A percentile compares a stretch with the other conserved stretches of the same genome.
Conservation (phyloP, 176 grass and related monocot genomes). For the Saccharum spontaneum region DNA sequence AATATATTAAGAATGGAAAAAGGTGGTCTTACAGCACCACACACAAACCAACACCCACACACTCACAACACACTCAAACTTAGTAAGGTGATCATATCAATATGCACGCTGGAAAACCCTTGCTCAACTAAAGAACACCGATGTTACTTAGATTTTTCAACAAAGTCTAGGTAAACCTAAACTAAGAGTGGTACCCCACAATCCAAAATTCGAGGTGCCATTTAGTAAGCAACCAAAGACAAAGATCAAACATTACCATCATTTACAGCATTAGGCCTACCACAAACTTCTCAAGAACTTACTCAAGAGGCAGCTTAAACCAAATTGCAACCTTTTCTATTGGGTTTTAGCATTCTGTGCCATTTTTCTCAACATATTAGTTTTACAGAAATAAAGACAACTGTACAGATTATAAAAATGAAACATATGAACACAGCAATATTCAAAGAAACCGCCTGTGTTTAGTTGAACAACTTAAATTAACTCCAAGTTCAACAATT, state of each 20-base stretch:
- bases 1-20: no score
- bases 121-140: background rate
- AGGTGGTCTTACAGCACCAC: no score
- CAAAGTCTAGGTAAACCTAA: background rate
- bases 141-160: no score
- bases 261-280: background rate
- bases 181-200: background rate
- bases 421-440: background rate
- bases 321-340: background rate
- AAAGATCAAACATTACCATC: background rate
- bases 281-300: background rate
- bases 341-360: background rate
- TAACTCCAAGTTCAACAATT: background rate
- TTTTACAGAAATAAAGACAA: background rate
- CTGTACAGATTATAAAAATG: background rate
- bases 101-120: background rate
- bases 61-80: no score
- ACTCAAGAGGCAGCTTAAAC: background rate
- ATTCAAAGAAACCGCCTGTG: background rate
- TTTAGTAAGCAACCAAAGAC: background rate
- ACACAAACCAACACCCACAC: no score
- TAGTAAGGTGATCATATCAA: background rate
- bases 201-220: background rate
- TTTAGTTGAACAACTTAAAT: background rate
- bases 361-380: background rate